A percentile compares a stretch with the other conserved stretches of the same genome.
Evolutionary conservation across 805 yeast genomes (phyloP).

Genomic region (Yamadazyma tumulicola): DNA sequence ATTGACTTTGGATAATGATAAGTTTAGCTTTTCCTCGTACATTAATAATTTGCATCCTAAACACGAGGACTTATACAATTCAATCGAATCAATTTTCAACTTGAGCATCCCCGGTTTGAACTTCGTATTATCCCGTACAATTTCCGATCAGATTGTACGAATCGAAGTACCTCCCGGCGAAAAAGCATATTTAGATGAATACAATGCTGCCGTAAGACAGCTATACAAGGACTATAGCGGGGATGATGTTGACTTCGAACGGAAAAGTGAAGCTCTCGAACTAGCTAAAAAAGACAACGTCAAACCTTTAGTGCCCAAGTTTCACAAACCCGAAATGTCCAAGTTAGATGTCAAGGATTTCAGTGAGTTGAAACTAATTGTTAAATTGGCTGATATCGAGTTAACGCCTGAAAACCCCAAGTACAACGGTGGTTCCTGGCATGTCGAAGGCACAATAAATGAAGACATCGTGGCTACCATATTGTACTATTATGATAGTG

Average conservation of each 20-base stretch:
- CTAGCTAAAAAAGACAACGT: slow-evolving; percentile 4
- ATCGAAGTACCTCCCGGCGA: slow-evolving; percentile 13
- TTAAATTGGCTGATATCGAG: slow-evolving; percentile 38
- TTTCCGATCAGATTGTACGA: slow-evolving; percentile 11
- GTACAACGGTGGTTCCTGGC: slow-evolving; percentile 42
- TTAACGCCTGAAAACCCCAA: slow-evolving; percentile 38
- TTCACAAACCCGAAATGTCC: slow-evolving; percentile 6
- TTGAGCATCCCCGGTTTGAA: slow-evolving; percentile 29
- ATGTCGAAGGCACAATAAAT: slow-evolving; percentile 39
- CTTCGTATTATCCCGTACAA: slow-evolving; percentile 19
- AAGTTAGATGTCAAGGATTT: slow-evolving; percentile 15
- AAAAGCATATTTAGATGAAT: slow-evolving; percentile 16
- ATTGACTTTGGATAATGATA: slow-evolving; percentile 6
- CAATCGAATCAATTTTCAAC: slow-evolving; percentile 29
- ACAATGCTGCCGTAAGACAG: background rate
- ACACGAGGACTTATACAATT: slow-evolving; percentile 21
- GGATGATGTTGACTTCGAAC: background rate
- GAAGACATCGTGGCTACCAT: slow-evolving; percentile 42
- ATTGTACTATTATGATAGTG: slow-evolving; percentile 37
- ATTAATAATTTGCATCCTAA: slow-evolving; percentile 42
- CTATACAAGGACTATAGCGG: background rate
- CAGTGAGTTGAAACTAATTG: slow-evolving; percentile 31
- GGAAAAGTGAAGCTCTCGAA: background rate
- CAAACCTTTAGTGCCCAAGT: slow-evolving; percentile 3
- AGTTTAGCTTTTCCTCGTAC: slow-evolving; percentile 27